phyloP scores from a whole-genome alignment of 176 grass and related monocot genomes.

The Avena insularis region DNA sequence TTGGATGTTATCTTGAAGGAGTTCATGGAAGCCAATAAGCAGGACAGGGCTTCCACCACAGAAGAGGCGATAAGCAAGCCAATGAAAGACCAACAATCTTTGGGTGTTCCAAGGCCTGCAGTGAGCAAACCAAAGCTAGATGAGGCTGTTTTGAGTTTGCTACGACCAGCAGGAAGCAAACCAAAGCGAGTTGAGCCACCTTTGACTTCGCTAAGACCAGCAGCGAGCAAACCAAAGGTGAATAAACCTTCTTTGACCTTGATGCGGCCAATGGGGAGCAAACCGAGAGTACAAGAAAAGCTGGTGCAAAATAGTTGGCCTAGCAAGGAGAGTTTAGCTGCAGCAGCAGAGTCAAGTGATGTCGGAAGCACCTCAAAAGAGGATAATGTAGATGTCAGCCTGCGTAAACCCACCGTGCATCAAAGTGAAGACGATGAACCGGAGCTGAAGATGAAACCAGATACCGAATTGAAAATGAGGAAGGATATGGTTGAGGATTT shows the following conservation, averaged over 20 bases:
- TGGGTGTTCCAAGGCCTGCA: conserved; percentile 42
- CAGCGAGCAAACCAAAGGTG: conserved; percentile 45
- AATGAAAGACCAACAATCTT: conserved; percentile 21
- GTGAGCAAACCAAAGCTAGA: conserved; percentile 47
- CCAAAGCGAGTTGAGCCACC: conserved; percentile 37
- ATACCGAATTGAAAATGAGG: conserved; percentile 68
- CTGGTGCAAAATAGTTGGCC: conserved; percentile 52
- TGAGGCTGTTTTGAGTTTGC: conserved; percentile 39
- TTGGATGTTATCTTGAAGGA: conserved; percentile 72
- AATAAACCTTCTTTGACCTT: conserved; percentile 40
- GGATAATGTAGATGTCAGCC: conserved; percentile 45
- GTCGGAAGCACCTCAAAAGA: conserved; percentile 29
- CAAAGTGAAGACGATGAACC: conserved; percentile 66
- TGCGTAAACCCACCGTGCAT: conserved; percentile 75
- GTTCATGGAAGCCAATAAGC: conserved; percentile 53
- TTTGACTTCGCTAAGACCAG: conserved; percentile 42
- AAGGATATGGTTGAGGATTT: conserved; percentile 65
- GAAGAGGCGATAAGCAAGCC: conserved; percentile 31
- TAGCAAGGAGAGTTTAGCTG: conserved; percentile 61
- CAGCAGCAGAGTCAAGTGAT: conserved; percentile 28
- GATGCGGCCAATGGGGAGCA: conserved; percentile 50
- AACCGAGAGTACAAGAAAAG: conserved; percentile 27
- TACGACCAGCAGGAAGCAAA: conserved; percentile 49
- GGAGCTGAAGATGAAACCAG: conserved; percentile 70
- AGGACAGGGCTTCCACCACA: conserved; percentile 37